Conservation (phyloP, 257 asterid species). For the Ocimum tenuiflorum region DNA sequence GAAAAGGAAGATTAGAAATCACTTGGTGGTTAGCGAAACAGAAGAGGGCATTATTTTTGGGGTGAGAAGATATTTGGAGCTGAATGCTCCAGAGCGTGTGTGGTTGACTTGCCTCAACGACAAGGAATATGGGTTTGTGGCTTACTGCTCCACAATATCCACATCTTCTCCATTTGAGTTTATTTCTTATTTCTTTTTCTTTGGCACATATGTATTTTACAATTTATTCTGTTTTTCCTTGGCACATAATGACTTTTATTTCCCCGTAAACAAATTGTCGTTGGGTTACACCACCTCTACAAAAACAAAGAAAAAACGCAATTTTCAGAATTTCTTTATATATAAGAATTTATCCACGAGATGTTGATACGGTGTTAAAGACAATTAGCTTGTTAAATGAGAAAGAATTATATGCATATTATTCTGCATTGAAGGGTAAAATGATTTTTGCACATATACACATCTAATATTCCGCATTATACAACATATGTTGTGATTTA, state of each 20-base stretch:
- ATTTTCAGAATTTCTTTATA: too few species aligned
- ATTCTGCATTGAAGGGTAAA: too few species aligned
- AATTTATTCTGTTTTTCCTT: not conserved
- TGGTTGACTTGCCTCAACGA: constrained; percentile 26
- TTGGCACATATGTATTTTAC: not conserved
- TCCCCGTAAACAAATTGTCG: not conserved
- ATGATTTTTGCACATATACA: too few species aligned
- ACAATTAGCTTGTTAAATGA: too few species aligned
- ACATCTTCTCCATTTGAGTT: not conserved
- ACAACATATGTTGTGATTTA: too few species aligned
- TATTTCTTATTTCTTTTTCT: not conserved
- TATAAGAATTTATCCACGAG: too few species aligned
- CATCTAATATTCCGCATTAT: too few species aligned
- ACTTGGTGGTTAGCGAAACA: constrained; percentile 19
- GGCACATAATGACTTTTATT: too few species aligned
- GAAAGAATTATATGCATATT: too few species aligned
- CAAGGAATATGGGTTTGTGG: constrained; percentile 26
- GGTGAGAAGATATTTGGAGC: constrained; percentile 15
- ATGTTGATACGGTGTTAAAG: too few species aligned
- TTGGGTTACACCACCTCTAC: too few species aligned
- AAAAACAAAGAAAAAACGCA: too few species aligned
- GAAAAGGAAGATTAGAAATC: not conserved
- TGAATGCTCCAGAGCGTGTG: constrained; percentile 19
- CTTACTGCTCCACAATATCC: constrained; percentile 24
- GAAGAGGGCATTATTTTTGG: not conserved